Base-by-base conservation (phyloP, 2,329 filamentous ascomycete species). In the Nigrospora osmanthi region DNA sequence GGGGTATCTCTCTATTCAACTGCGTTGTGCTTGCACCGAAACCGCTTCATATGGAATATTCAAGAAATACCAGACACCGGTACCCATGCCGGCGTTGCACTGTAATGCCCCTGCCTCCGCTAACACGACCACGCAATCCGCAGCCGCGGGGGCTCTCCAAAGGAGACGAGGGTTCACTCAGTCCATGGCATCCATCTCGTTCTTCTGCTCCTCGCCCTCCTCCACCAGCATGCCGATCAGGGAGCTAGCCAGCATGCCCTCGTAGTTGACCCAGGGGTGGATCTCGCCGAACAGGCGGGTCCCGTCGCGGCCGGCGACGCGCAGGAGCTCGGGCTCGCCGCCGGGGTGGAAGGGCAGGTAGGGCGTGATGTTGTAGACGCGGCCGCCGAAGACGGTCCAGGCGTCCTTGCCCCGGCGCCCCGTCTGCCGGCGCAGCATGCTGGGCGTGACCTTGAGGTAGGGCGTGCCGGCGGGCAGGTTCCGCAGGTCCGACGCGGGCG, bases 271-370 rank as follows among this genome's bases (percentile, higher is more conserved):
- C 82, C 82, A 86, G 2, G 81, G 78, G 58, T 86, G 82, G 10
- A 84, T 70, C 64, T 85, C 78, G 10, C 74, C 77, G 62, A 85
- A 86, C 47, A 86, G 55, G 58, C 70, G 72, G 2, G 76, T 82
- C 33, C 76, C 81, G 58, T 85, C 81, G 46, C 73, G 67, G 0
- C 73, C 82, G 0, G 82, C 82, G 32, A 71, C 75, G 31, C 78
- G 69, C 62, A 85, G 65, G 50, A 93, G 63, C 66, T 94, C 87
- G 5, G 81, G 80, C 54, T 84, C 79, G 10, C 87, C 93, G 17
- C 93, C 93, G 0, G 93, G 93, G 62, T 98, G 93, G 60, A 89
- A 98, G 1, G 86, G 82, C 33, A 89, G 62, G 60, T 97, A 98
- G 0, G 91, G 89, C 0, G 84, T 85, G 47, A 98, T 83, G 58